A percentile compares a stretch with the other conserved stretches of the same genome.
Conservation (phyloP, 2,329 filamentous ascomycete species). For the Aspergillus ochraceus region DNA sequence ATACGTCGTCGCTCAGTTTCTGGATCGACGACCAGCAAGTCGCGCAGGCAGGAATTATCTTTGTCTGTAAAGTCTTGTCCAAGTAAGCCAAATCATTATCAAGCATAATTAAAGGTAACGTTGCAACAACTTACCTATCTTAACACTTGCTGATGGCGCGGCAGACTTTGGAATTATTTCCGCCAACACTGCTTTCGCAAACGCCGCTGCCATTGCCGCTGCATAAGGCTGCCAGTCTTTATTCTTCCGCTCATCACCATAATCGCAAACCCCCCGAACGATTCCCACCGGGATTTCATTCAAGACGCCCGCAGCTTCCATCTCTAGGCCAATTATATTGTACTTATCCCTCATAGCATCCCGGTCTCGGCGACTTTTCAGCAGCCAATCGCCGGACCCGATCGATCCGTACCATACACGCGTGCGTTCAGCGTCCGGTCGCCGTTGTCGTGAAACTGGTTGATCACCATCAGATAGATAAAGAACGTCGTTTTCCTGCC, state of each 20-base stretch:
- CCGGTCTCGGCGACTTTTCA: constrained; percentile 1
- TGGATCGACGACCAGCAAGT: neutral
- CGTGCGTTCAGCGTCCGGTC: constrained; percentile 1
- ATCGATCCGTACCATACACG: constrained; percentile 6
- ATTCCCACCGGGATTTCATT: constrained; percentile 7
- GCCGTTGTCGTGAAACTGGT: neutral
- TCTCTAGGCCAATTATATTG: constrained; percentile 6
- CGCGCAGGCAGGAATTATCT: neutral
- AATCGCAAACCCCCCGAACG: constrained; percentile 5
- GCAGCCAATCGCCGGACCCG: constrained; percentile 3
- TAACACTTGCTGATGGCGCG: neutral
- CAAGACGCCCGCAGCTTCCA: constrained; percentile 3
- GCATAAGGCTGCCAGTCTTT: neutral
- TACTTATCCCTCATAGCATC: constrained; percentile 2
- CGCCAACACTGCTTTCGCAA: neutral
- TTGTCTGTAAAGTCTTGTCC: neutral
- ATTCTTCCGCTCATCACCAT: neutral
- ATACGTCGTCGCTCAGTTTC: neutral
- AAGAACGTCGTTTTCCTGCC: constrained; percentile 1
- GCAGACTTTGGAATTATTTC: neutral
- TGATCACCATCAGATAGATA: neutral
- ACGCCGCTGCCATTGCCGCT: neutral
- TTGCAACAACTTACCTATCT: neutral
- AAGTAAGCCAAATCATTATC: neutral
- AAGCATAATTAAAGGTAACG: neutral